These are phyloP conservation scores for Bimuria novae-zelandiae DNA, from an alignment of 2,329 filamentous ascomycete genomes.

Conservation along the genomic window DNA sequence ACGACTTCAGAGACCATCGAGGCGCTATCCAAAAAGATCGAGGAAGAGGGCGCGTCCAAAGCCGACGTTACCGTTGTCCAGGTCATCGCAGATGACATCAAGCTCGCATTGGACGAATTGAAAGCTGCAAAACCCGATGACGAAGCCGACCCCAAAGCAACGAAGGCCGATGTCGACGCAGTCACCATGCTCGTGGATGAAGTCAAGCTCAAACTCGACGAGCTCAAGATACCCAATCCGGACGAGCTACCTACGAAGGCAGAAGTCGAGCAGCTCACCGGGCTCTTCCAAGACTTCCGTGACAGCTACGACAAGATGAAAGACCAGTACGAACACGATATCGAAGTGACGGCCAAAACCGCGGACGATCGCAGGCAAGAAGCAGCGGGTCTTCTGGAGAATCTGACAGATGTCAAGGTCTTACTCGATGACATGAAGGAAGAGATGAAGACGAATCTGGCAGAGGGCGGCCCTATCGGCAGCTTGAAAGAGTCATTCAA, in stretches of 20 bases:
- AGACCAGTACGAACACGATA: conserved; percentile 73
- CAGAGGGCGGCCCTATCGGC: conserved; percentile 70
- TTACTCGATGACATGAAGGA: conserved; percentile 79
- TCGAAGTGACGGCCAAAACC: conserved; percentile 74
- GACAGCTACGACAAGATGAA: conserved; percentile 69
- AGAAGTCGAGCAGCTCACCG: conserved; percentile 69
- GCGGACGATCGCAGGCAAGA: conserved; percentile 85
- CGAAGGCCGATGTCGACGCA: conserved; percentile 79
- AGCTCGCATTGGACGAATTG: conserved; percentile 72
- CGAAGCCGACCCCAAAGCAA: conserved; percentile 65
- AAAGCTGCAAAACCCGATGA: conserved; percentile 55
- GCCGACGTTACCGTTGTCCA: conserved; percentile 80
- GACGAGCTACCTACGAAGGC: conserved; percentile 75
- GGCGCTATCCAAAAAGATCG: conserved; percentile 68
- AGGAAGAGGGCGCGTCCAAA: conserved; percentile 71
- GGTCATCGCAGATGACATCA: conserved; percentile 77
- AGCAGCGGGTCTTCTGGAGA: conserved; percentile 75
- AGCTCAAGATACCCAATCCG: conserved; percentile 72
- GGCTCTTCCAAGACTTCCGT: conserved; percentile 56
- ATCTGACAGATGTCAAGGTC: conserved; percentile 76
- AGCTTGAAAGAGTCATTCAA: conserved; percentile 65
- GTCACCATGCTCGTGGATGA: conserved; percentile 83
- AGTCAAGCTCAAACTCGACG: conserved; percentile 77
- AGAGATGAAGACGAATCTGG: conserved; percentile 75
- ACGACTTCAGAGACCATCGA: conserved; percentile 77